Percentiles rank a stretch among this genome's conserved stretches.
Evolutionary conservation across 2,329 filamentous ascomycete genomes (phyloP).

Genomic region (Cladosporium sp.): DNA sequence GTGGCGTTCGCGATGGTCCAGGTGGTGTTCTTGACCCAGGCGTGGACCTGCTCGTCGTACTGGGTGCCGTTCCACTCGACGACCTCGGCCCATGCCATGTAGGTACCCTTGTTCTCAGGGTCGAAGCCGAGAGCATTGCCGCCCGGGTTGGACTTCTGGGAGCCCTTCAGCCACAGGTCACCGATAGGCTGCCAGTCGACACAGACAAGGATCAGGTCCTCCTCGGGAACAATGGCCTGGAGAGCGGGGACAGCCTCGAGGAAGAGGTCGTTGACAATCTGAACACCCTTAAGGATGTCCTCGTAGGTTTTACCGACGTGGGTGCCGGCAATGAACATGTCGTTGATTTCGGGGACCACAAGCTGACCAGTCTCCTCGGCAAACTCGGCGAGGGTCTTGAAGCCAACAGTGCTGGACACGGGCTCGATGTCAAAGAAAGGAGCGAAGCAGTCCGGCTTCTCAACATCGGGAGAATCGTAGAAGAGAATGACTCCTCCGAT

Average conservation of each 20-base stretch:
- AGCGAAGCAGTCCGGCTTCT: slow-evolving; percentile 9
- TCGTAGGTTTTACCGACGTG: slow-evolving; percentile 11
- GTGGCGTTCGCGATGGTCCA: slow-evolving; percentile 7
- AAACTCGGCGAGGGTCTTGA: slow-evolving; percentile 7
- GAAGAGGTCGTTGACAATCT: slow-evolving; percentile 13
- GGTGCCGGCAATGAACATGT: slow-evolving; percentile 12
- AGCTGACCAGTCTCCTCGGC: slow-evolving; percentile 11
- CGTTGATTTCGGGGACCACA: slow-evolving; percentile 3
- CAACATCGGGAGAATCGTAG: slow-evolving; percentile 6
- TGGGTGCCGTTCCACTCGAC: slow-evolving; percentile 18
- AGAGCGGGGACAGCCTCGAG: slow-evolving; percentile 7
- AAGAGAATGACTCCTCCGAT: slow-evolving; percentile 5
- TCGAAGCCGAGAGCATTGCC: slow-evolving; percentile 19
- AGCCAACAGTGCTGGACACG: slow-evolving; percentile 2
- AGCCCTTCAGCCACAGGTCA: slow-evolving; percentile 9
- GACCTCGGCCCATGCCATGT: slow-evolving; percentile 11
- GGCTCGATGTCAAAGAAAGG: slow-evolving; percentile 9
- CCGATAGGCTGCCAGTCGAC: slow-evolving; percentile 11
- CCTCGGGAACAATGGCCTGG: slow-evolving; percentile 9
- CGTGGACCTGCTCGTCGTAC: slow-evolving; percentile 19
- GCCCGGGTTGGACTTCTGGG: slow-evolving; percentile 8
- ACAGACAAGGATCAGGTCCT: slow-evolving; percentile 11
- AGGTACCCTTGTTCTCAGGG: slow-evolving; percentile 14
- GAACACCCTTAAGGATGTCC: slow-evolving; percentile 2
- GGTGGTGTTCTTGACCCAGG: slow-evolving; percentile 14